Percentiles rank a stretch among this genome's conserved stretches.
These are phyloP conservation scores for Solanum clarkiae DNA, from an alignment of 257 asterid genomes.

Conservation along the genomic window DNA sequence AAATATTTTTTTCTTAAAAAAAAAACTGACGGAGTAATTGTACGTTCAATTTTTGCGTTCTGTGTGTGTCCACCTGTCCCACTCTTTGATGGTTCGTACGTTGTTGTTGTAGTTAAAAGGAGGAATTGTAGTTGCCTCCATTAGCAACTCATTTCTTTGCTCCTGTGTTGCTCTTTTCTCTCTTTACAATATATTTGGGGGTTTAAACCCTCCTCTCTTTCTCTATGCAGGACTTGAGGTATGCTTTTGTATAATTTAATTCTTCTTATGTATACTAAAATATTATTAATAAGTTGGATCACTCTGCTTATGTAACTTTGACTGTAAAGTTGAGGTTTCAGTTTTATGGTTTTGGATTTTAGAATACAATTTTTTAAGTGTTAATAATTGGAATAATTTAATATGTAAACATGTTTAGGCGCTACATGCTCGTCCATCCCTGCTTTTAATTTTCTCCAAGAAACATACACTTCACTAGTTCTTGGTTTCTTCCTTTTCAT, in stretches of 20 bases:
- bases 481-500: not conserved
- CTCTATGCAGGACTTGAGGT: not conserved
- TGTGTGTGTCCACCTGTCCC: slow-evolving; percentile 24
- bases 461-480: not conserved
- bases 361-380: not conserved
- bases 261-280: not conserved
- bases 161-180: not conserved
- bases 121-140: not conserved
- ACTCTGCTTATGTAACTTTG: not conserved
- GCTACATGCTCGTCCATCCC: not conserved
- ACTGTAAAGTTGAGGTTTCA: not conserved
- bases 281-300: not conserved
- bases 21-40: not conserved
- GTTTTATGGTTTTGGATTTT: not conserved
- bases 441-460: not conserved
- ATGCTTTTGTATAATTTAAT: not conserved
- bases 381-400: not conserved
- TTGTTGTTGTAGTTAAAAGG: slow-evolving; percentile 2
- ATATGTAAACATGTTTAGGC: not conserved
- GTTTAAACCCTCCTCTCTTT: not conserved
- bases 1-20: too few relatives aligned
- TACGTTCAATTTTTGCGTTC: slow-evolving; percentile 1
- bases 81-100: slow-evolving; percentile 6
- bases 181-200: not conserved
- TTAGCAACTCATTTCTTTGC: slow-evolving; percentile 2